Conservation (phyloP, 2,329 filamentous ascomycete genomes). For the Tolypocladium pustulatum region DNA sequence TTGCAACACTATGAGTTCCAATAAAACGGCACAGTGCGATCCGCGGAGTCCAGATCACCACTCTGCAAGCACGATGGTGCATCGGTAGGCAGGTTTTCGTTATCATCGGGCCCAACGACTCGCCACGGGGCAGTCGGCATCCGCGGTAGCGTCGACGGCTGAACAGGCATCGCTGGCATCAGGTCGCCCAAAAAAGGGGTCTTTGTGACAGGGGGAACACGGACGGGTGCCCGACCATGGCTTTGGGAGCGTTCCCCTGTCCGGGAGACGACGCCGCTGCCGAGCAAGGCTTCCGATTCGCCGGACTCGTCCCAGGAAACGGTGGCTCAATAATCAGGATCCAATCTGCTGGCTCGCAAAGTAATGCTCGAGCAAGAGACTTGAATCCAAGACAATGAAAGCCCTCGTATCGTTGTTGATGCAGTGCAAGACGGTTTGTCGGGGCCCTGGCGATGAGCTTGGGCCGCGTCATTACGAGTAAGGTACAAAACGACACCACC, state of each 20-base stretch:
- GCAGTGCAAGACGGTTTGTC: not conserved
- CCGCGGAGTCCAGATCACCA: not conserved
- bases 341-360: not conserved
- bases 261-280: not conserved
- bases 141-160: not conserved
- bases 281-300: constrained; percentile 1
- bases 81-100: not conserved
- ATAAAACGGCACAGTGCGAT: not conserved
- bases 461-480: not conserved
- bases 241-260: not conserved
- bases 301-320: not conserved
- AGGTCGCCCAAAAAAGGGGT: not conserved
- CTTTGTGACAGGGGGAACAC: not conserved
- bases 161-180: not conserved
- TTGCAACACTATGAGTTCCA: not conserved
- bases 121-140: not conserved
- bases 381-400: not conserved
- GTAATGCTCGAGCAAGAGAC: not conserved
- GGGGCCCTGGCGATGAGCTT: not conserved
- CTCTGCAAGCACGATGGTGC: not conserved
- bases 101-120: not conserved
- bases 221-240: not conserved
- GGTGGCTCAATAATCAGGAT: not conserved
- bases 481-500: not conserved
- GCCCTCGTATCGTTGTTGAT: not conserved